Percentiles rank a stretch among this genome's conserved stretches.
Evolutionary conservation across 805 yeast species (phyloP).

Genomic region (Zygosaccharomyces lentus): DNA sequence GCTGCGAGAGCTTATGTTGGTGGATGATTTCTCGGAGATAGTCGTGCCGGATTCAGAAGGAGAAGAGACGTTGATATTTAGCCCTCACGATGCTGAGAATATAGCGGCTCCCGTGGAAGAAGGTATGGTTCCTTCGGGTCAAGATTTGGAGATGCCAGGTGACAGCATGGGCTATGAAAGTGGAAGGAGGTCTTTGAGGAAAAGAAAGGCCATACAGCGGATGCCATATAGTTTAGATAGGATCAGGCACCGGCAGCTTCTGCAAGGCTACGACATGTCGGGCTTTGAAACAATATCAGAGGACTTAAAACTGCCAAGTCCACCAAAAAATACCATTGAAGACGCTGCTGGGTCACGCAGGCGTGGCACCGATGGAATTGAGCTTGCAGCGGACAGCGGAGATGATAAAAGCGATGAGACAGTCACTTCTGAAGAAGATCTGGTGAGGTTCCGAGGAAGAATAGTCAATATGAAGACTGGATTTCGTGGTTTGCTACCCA

Average conservation of each 20-base stretch:
- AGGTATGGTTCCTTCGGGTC: neutral
- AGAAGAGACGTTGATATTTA: slow-evolving; percentile 12
- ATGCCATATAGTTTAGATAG: slow-evolving; percentile 36
- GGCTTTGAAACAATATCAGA: slow-evolving; percentile 26
- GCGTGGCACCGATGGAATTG: neutral
- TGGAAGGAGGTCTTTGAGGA: slow-evolving; percentile 24
- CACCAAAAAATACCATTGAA: neutral
- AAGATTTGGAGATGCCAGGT: neutral
- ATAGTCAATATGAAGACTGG: slow-evolving; percentile 28
- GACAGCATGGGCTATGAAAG: neutral
- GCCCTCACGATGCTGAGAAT: slow-evolving; percentile 1
- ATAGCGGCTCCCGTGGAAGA: neutral
- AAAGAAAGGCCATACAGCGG: slow-evolving; percentile 35
- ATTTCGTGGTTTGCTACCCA: slow-evolving; percentile 33
- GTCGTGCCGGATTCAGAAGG: slow-evolving; percentile 30
- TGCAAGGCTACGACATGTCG: slow-evolving; percentile 31
- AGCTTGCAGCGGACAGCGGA: neutral
- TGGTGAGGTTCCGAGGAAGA: slow-evolving; percentile 27
- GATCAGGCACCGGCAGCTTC: slow-evolving; percentile 29
- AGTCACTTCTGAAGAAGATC: slow-evolving; percentile 1
- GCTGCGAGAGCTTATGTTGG: slow-evolving; percentile 10
- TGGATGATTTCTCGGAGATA: slow-evolving; percentile 16
- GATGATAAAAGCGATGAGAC: neutral
- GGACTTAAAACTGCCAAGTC: slow-evolving; percentile 16
- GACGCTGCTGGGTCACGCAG: neutral